Percentiles rank a stretch among this genome's conserved stretches.
These are phyloP conservation scores for Paradendryphiella salina DNA, from an alignment of 2,329 filamentous ascomycete genomes.

Conservation along the genomic window DNA sequence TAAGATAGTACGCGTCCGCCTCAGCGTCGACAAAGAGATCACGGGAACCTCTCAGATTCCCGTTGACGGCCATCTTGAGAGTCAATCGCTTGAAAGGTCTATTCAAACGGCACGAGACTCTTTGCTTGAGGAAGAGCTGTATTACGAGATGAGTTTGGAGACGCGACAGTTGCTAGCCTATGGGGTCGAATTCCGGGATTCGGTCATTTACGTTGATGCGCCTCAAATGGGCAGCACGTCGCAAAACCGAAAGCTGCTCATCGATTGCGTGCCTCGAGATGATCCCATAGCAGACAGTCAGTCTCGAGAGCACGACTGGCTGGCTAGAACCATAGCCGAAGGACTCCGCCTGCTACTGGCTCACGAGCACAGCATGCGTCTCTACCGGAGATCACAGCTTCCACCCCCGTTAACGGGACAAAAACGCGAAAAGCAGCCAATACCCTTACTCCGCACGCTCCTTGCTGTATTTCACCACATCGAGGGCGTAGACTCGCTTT, in stretches of 20 bases:
- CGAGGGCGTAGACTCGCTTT: constrained; percentile 42
- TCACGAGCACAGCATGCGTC: constrained; percentile 76
- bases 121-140: constrained; percentile 82
- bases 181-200: constrained; percentile 65
- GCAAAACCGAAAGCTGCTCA: constrained; percentile 62
- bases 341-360: constrained; percentile 75
- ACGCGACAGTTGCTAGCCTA: constrained; percentile 72
- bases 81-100: constrained; percentile 65
- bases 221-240: constrained; percentile 17
- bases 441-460: constrained; percentile 63
- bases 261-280: constrained; percentile 70
- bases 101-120: constrained; percentile 78
- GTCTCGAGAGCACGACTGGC: constrained; percentile 42
- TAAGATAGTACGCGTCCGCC: constrained; percentile 67
- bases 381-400: constrained; percentile 67
- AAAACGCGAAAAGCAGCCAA: constrained; percentile 55
- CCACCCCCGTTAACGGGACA: constrained; percentile 60
- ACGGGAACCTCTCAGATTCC: constrained; percentile 59
- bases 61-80: constrained; percentile 36
- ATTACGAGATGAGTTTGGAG: constrained; percentile 85
- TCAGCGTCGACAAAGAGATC: constrained; percentile 61
- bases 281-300: constrained; percentile 42
- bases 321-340: constrained; percentile 68
- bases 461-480: constrained; percentile 59
- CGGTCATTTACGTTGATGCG: constrained; percentile 43